Conservation (phyloP, 192 early-diverging fungal genomes). For the Coemansia sp. region DNA sequence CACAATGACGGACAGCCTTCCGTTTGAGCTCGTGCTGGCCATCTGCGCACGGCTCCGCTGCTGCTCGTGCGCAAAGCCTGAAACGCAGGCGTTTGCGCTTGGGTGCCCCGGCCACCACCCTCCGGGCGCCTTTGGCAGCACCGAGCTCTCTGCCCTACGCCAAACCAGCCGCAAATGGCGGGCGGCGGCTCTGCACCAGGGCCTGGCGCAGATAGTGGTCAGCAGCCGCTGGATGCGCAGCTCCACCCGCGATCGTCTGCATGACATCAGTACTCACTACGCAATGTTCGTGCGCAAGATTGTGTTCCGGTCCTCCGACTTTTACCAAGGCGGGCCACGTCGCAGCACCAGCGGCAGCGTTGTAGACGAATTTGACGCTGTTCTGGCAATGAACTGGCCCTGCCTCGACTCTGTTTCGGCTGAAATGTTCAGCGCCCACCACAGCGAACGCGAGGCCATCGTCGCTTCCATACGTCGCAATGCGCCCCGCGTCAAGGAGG, state of each 20-base stretch:
- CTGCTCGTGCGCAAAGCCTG: conserved; percentile 26
- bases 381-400: conserved; percentile 38
- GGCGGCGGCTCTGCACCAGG: conserved; percentile 31
- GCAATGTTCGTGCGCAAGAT: conserved; percentile 27
- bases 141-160: conserved; percentile 28
- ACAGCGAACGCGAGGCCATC: conserved; percentile 28
- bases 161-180: conserved; percentile 45
- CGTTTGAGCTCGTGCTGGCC: conserved; percentile 40
- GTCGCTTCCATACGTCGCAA: conserved; percentile 22
- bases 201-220: conserved; percentile 32
- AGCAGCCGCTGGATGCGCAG: conserved; percentile 51
- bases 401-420: conserved; percentile 30
- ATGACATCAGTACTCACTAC: conserved; percentile 12
- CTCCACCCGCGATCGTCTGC: conserved; percentile 19
- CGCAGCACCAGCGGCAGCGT: conserved; percentile 9
- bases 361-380: conserved; percentile 31
- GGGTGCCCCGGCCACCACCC: conserved; percentile 41
- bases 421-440: conserved; percentile 42
- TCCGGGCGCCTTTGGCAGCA: conserved; percentile 30
- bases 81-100: conserved; percentile 11
- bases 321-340: conserved; percentile 21
- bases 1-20: conserved; percentile 11
- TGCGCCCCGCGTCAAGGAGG: conserved; percentile 27
- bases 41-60: conserved; percentile 28
- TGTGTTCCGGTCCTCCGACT: conserved; percentile 44